Base-by-base conservation (phyloP, 78 protist genomes). In the Polysphondylium violaceum region DNA sequence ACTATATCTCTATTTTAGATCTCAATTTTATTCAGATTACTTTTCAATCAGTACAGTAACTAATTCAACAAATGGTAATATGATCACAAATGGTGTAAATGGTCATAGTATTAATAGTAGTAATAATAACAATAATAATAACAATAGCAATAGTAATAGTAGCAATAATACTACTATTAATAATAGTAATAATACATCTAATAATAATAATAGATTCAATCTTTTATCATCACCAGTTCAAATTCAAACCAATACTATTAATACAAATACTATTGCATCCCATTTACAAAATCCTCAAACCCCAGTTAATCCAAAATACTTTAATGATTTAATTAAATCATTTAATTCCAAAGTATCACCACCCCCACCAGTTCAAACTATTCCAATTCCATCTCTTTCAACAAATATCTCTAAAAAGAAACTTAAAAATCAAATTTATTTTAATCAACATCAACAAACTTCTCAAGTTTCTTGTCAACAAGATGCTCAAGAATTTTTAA, bases 401-500 rank as follows among this genome's bases (percentile, higher is more conserved):
- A 16, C 76, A 68, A 69, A 40, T 6, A 58, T 83, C 50, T 64
- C 72, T 0, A 83, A 83, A 71, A 83, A 83, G 72, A 83, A 69
- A 33, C 33, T 74, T 31, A 83, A 83, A 59, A 59, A 58, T 36
- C 41, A 56, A 23, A 23, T 65, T 16, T 81, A 33, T 27, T 60
- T 67, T 35, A 41, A 35, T 0, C 47, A 51, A 36, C 27, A 43
- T 33, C 76, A 51, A 12, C 71, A 58, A 55, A 41, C 31, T 41
- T 11, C 19, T 9, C 44, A 29, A 29, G 33, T 31, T 6, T 58
- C 56, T 69, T 83, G 91, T 31, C 91, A 83, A 69, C 91, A 83
- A 69, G 91, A 83, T 58, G 91, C 91, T 9, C 91, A 83, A 83
- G 91, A 83, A 21, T 83, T 83, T 56, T 51, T 83, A n/a, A 61